These are phyloP conservation scores for Pseudogymnoascus sp. DNA, from an alignment of 2,329 filamentous ascomycete species.

Conservation along the genomic window DNA sequence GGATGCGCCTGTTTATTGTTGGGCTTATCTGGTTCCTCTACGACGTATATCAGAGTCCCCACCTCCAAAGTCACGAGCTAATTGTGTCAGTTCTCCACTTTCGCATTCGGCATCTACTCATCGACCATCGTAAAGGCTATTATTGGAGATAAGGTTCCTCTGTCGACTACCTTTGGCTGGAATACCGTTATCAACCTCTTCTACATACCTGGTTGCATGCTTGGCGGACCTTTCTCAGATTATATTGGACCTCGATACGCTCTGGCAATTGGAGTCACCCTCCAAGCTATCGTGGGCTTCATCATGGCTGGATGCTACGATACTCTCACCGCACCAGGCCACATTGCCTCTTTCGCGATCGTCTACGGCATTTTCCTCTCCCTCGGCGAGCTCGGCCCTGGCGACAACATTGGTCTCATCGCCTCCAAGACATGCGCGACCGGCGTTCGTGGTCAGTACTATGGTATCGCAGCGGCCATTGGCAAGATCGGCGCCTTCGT, in stretches of 20 bases:
- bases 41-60: slow-evolving; percentile 41
- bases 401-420: slow-evolving; percentile 83
- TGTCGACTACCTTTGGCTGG: slow-evolving; percentile 81
- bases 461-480: slow-evolving; percentile 62
- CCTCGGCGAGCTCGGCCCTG: slow-evolving; percentile 74
- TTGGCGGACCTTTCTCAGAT: slow-evolving; percentile 72
- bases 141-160: slow-evolving; percentile 48
- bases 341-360: slow-evolving; percentile 70
- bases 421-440: slow-evolving; percentile 85
- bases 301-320: slow-evolving; percentile 78
- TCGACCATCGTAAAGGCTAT: slow-evolving; percentile 64
- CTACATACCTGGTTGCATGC: slow-evolving; percentile 74
- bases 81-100: slow-evolving; percentile 58
- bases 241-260: slow-evolving; percentile 71
- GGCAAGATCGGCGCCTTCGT: slow-evolving; percentile 80
- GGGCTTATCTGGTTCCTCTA: slow-evolving; percentile 80
- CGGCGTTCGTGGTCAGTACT: slow-evolving; percentile 73
- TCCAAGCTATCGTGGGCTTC: slow-evolving; percentile 75
- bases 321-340: slow-evolving; percentile 55
- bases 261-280: slow-evolving; percentile 60
- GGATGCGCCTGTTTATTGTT: slow-evolving; percentile 62
- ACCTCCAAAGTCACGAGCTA: slow-evolving; percentile 15
- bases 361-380: slow-evolving; percentile 73
- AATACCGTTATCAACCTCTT: slow-evolving; percentile 83
- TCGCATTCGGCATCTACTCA: slow-evolving; percentile 81